Percentiles rank a stretch among this genome's conserved stretches.
phyloP scores from a whole-genome alignment of 371 early-diverging fungal species.

The Coemansia sp. region DNA sequence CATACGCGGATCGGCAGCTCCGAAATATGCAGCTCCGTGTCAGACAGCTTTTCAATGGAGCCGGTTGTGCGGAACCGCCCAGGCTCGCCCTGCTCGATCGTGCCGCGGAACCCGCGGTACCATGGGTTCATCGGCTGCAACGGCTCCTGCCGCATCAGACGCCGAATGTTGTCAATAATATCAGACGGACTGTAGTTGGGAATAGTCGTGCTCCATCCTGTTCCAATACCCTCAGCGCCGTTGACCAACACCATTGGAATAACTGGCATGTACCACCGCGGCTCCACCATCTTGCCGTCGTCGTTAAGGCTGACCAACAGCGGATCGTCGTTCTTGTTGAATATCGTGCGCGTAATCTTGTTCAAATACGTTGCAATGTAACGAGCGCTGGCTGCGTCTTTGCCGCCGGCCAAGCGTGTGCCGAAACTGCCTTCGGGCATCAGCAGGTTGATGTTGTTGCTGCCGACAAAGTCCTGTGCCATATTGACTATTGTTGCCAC shows the following conservation, averaged over 20 bases:
- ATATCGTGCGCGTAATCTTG: conserved; percentile 81
- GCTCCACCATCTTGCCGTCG: conserved; percentile 95
- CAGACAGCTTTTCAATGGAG: conserved; percentile 64
- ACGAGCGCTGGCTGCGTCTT: conserved; percentile 97
- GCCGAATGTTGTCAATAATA: conserved; percentile 85
- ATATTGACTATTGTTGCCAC: conserved; percentile 90
- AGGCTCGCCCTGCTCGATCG: conserved; percentile 57
- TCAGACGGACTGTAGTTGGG: conserved; percentile 93
- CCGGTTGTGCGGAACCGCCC: conserved; percentile 79
- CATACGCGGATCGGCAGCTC: conserved; percentile 96
- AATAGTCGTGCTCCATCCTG: conserved; percentile 87
- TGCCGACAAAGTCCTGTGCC: conserved; percentile 98
- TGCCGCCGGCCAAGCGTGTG: conserved; percentile 94
- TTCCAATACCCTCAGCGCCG: conserved; percentile 99
- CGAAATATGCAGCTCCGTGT: conserved; percentile 80
- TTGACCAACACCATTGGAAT: conserved; percentile 98
- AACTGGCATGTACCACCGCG: conserved; percentile 96
- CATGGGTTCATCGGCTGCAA: conserved; percentile 87
- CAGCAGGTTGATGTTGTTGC: conserved; percentile 95
- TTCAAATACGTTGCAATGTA: conserved; percentile 92
- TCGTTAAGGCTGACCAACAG: conserved; percentile 90
- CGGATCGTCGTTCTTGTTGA: conserved; percentile 85
- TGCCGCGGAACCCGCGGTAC: conserved; percentile 94
- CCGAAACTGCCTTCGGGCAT: conserved; percentile 98
- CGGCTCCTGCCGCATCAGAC: conserved; percentile 78